Evolutionary conservation across 2,329 filamentous ascomycete species (phyloP).

Genomic region (Diplocarpon mali): DNA sequence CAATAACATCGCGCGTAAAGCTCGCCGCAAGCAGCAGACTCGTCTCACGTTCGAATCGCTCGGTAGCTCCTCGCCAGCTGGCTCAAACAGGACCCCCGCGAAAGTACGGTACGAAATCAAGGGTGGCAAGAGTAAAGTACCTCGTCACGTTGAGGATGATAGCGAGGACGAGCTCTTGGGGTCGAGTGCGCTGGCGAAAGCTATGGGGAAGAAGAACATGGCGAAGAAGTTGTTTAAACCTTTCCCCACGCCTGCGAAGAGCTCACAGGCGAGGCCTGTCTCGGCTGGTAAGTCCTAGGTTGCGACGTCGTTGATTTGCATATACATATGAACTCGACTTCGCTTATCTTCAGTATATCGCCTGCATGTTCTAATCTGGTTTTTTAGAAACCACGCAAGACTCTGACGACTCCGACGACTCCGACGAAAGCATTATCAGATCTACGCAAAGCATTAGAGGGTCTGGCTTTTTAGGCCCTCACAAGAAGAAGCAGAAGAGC

Average conservation of each 20-base stretch:
- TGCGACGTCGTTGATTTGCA: neutral
- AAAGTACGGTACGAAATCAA: conserved; percentile 19
- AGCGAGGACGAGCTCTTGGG: conserved; percentile 7
- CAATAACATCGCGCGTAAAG: conserved; percentile 18
- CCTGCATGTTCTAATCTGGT: neutral
- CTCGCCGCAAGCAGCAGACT: conserved; percentile 22
- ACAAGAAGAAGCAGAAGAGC: neutral
- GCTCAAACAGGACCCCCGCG: conserved; percentile 14
- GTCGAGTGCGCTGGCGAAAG: conserved; percentile 2
- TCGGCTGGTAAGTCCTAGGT: conserved; percentile 1
- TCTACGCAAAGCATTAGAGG: neutral
- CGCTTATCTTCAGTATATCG: too few relatives aligned
- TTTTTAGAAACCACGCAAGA: neutral
- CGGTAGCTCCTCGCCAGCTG: conserved; percentile 10
- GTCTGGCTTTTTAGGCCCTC: neutral
- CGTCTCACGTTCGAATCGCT: conserved; percentile 21
- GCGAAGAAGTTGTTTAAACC: conserved; percentile 12
- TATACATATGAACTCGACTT: neutral
- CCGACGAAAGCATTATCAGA: neutral
- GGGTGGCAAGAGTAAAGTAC: conserved; percentile 4
- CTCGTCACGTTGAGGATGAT: neutral
- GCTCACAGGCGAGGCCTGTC: conserved; percentile 9
- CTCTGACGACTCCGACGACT: neutral
- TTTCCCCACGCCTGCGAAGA: conserved; percentile 17
- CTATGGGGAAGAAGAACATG: conserved; percentile 2